These are phyloP conservation scores for Fusarium brachygibbosum DNA, from an alignment of 2,329 filamentous ascomycete species.

Conservation along the genomic window DNA sequence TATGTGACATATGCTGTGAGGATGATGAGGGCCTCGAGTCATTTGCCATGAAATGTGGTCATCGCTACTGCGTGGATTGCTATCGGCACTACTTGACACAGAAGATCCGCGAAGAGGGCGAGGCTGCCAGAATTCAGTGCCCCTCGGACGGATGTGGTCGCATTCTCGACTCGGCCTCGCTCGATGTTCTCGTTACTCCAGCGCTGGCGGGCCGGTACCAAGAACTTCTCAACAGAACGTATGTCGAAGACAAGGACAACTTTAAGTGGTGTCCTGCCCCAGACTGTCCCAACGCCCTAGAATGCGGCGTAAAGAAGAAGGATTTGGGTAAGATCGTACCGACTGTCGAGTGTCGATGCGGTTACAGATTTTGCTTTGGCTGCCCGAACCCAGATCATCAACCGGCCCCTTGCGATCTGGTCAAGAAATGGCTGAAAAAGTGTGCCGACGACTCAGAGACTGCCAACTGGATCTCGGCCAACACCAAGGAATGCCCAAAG, in stretches of 20 bases:
- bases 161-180: constrained; percentile 90
- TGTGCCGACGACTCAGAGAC: constrained; percentile 98
- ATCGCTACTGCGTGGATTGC: constrained; percentile 93
- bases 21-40: constrained; percentile 82
- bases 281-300: constrained; percentile 94
- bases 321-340: constrained; percentile 89
- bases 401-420: constrained; percentile 89
- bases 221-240: constrained; percentile 89
- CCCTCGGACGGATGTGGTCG: constrained; percentile 88
- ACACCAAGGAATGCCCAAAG: constrained; percentile 97
- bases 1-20: constrained; percentile 96
- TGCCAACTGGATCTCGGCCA: constrained; percentile 98
- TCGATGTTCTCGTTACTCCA: constrained; percentile 78
- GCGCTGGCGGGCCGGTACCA: constrained; percentile 77
- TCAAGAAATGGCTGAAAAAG: constrained; percentile 97
- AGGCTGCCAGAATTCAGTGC: constrained; percentile 94
- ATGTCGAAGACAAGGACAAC: constrained; percentile 95
- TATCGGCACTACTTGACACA: constrained; percentile 91
- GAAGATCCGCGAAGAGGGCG: constrained; percentile 95
- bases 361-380: constrained; percentile 93
- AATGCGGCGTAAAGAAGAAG: constrained; percentile 89
- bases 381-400: constrained; percentile 92
- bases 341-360: constrained; percentile 87
- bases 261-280: constrained; percentile 98
- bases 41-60: constrained; percentile 95